Percentiles rank a stretch among this genome's conserved stretches.
These are phyloP conservation scores for Aspergillus baeticus DNA, from an alignment of 495 filamentous ascomycete species.

Conservation along the genomic window DNA sequence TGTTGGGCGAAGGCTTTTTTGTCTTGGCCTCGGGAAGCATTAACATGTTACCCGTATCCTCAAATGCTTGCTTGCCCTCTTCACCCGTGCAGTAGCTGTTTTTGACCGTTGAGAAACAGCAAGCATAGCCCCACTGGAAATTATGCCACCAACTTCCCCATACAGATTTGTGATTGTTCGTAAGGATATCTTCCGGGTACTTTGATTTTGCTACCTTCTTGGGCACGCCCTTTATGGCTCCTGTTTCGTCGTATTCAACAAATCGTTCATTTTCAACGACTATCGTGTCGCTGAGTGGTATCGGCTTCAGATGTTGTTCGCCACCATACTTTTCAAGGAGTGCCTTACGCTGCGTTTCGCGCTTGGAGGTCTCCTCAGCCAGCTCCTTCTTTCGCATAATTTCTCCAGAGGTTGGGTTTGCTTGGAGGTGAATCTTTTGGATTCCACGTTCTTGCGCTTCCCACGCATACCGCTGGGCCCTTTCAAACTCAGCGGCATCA, in stretches of 20 bases:
- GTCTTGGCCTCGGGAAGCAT: conserved; percentile 38
- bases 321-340: conserved; percentile 85
- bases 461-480: conserved; percentile 88
- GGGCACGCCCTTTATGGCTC: conserved; percentile 83
- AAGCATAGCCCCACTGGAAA: conserved; percentile 96
- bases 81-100: conserved; percentile 98
- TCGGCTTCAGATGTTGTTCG: conserved; percentile 61
- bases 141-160: conserved; percentile 98
- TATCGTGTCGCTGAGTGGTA: conserved; percentile 60
- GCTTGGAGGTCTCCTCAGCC: conserved; percentile 67
- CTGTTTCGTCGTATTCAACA: conserved; percentile 90
- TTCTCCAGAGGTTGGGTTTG: conserved; percentile 93
- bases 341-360: conserved; percentile 63
- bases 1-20: conserved; percentile 13
- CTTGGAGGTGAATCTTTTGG: conserved; percentile 83
- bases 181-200: conserved; percentile 81
- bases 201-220: conserved; percentile 77
- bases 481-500: conserved; percentile 93
- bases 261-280: conserved; percentile 83
- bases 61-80: conserved; percentile 71
- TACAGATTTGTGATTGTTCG: conserved; percentile 88
- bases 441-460: conserved; percentile 82
- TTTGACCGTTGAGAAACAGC: conserved; percentile 89
- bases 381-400: conserved; percentile 74
- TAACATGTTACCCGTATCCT: conserved; percentile 60